Evolutionary conservation across 1,284 basidiomycete species (phyloP), one percentile per base, ranked within the genome.

Genomic region (Rhizoctonia solani): DNA sequence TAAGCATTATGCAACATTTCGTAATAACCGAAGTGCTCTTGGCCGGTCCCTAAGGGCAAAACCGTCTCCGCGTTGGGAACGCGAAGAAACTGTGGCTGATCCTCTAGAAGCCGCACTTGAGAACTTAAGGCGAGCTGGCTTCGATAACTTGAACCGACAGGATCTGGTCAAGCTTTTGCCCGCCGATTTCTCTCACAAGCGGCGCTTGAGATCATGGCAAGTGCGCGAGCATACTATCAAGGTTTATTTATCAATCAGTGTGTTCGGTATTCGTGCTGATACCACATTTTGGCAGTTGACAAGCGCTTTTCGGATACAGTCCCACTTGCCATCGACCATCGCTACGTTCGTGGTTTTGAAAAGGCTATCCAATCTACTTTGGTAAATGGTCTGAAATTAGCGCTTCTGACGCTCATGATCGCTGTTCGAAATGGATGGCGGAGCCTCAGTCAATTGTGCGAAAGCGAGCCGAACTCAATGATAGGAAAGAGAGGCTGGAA

Each of bases 271-370:
- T 3, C 19, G 30, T 23, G 8, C 30, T 61, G 30, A 37, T 25
- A n/a, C n/a, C n/a, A n/a, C n/a, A n/a, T n/a, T 6, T 30, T 53
- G 19, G 2, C 23, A 21, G 1, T n/a, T 46, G 13, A 69, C 27
- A 69, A 69, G 29, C 58, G 68, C 21, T 69, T 69, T 30, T 32
- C 59, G 5, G 83, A 85, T 73, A 76, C 76, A 54, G 71, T 83
- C 1, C 82, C 83, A 0, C 72, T 76, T n/a, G 69, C 79, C 23
- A 82, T 84, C 68, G 82, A 83, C 71, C 73, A 74, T 53, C 75
- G 76, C 46, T 80, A 83, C 66, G 70, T 85, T 29, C 77, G 76
- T 54, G 76, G 74, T 1, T 70, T 83, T 37, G 74, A 76, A 13
- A 69, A 74, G 8, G 71, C 70, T 1, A 71, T 83, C 23, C 79